Conservation (phyloP, 2,329 filamentous ascomycete species). For the Tolypocladium ophioglossoides region DNA sequence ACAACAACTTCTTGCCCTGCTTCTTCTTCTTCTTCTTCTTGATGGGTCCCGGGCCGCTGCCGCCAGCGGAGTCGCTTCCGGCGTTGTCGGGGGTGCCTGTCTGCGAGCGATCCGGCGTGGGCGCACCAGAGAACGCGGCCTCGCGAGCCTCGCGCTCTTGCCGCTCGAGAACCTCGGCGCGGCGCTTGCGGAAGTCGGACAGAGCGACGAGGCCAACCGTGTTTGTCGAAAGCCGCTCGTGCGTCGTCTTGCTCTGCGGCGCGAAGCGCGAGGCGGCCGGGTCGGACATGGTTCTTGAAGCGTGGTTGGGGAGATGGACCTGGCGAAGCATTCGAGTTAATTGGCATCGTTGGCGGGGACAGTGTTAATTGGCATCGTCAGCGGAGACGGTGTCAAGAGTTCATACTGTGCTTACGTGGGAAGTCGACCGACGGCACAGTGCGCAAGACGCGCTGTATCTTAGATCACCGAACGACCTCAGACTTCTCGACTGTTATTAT, state of each 20-base stretch:
- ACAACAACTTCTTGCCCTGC: constrained; percentile 39
- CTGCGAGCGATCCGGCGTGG: constrained; percentile 38
- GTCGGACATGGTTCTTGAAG: constrained; percentile 27
- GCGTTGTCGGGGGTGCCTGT: constrained; percentile 35
- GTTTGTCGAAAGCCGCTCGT: constrained; percentile 73
- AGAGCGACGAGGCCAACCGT: constrained; percentile 87
- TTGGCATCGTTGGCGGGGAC: not conserved
- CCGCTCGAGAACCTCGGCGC: constrained; percentile 85
- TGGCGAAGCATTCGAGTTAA: not conserved
- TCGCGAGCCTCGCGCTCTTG: constrained; percentile 75
- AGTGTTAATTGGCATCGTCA: too few relatives aligned
- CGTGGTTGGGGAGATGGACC: too few relatives aligned
- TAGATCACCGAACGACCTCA: too few relatives aligned
- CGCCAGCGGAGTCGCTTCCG: constrained; percentile 21
- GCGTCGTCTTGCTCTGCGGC: constrained; percentile 62
- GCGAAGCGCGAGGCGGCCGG: constrained; percentile 52
- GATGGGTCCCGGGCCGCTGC: constrained; percentile 3
- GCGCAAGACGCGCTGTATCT: too few relatives aligned
- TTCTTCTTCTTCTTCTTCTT: constrained; percentile 41
- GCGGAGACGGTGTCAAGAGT: too few relatives aligned
- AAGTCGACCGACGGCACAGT: too few relatives aligned
- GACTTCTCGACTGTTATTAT: too few relatives aligned
- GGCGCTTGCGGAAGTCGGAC: constrained; percentile 90
- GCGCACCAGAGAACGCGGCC: constrained; percentile 33
- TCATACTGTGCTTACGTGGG: too few relatives aligned